Evolutionary conservation across 495 filamentous ascomycete species (phyloP).

Genomic region (Podospora pseudopauciseta): DNA sequence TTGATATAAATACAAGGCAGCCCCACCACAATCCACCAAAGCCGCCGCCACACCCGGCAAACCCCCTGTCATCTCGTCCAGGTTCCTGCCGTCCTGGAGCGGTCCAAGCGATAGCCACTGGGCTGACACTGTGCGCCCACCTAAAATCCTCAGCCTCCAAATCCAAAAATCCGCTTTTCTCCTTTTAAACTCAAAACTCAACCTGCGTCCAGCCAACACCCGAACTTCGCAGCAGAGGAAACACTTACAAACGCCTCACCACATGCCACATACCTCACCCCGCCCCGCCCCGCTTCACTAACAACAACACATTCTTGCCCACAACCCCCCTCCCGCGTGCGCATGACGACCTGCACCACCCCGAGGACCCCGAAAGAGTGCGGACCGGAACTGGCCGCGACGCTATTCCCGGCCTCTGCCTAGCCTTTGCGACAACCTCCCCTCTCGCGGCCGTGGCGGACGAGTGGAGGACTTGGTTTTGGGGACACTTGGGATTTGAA

Average conservation of each 20-base stretch:
- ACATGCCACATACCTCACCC: neutral
- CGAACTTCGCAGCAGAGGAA: neutral
- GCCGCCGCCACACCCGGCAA: neutral
- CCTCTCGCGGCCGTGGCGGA: neutral
- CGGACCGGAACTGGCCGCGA: neutral
- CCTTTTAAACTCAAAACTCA: conserved; percentile 21
- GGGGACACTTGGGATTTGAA: neutral
- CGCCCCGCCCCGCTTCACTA: neutral
- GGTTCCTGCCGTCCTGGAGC: neutral
- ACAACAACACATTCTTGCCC: neutral
- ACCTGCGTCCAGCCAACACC: neutral
- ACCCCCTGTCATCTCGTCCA: conserved; percentile 2
- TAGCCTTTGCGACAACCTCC: neutral
- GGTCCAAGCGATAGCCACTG: conserved; percentile 10
- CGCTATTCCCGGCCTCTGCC: neutral
- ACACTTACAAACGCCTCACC: neutral
- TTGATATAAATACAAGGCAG: neutral
- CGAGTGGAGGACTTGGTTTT: neutral
- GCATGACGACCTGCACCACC: conserved; percentile 4
- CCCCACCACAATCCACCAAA: conserved; percentile 1
- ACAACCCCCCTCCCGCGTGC: neutral
- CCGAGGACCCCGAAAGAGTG: neutral
- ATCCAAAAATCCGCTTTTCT: conserved; percentile 33
- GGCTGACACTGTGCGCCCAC: conserved; percentile 21
- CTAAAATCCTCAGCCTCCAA: conserved; percentile 29